Percentiles rank a stretch among this genome's conserved stretches.
Conservation (phyloP, 2,329 filamentous ascomycete species). For the Colletotrichum chrysophilum region DNA sequence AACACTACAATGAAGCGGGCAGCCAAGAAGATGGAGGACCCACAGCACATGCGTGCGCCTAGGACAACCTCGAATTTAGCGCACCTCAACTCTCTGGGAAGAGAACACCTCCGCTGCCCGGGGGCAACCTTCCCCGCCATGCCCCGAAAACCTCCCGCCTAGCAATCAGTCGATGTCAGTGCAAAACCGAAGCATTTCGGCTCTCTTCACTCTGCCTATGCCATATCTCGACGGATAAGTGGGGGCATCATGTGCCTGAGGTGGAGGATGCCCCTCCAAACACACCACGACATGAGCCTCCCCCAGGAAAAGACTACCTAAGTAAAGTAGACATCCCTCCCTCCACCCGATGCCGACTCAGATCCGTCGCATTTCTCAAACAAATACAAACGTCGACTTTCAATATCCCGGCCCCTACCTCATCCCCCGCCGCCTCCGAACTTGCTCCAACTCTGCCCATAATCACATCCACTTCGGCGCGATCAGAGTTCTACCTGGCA, state of each 20-base stretch:
- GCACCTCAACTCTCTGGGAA: neutral
- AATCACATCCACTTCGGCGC: neutral
- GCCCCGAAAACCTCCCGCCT: neutral
- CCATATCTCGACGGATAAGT: neutral
- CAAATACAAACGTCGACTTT: neutral
- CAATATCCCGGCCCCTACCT: neutral
- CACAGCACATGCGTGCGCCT: neutral
- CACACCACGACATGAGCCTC: neutral
- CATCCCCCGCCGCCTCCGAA: neutral
- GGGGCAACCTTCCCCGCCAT: neutral
- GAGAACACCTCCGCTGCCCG: neutral
- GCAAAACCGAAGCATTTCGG: constrained; percentile 3
- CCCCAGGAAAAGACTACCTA: neutral
- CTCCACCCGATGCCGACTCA: neutral
- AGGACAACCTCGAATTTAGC: neutral
- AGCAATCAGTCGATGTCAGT: constrained; percentile 1
- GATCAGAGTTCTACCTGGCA: constrained; percentile 1
- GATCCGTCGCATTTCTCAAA: constrained; percentile 10
- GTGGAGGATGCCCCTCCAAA: neutral
- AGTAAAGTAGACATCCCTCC: neutral
- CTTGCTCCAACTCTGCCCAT: neutral
- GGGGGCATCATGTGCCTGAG: neutral
- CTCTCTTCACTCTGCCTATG: neutral
- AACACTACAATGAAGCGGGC: neutral
- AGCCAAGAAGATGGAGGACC: neutral